Percentiles rank a stretch among this genome's conserved stretches.
Conservation (phyloP, 352 stramenopile species). For the Phytopythium montanum region DNA sequence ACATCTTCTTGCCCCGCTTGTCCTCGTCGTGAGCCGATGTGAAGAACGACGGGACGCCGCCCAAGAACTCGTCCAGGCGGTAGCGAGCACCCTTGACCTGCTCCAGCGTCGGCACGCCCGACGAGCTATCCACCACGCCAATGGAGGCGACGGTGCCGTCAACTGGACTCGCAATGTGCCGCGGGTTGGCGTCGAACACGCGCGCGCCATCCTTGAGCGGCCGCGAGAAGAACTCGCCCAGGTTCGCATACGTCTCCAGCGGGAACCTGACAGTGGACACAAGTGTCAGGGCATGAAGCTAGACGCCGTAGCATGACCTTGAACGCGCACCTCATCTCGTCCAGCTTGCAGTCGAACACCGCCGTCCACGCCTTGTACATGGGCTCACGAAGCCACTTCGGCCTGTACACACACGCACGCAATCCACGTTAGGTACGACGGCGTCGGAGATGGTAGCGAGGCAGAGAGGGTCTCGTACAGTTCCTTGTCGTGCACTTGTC, state of each 20-base stretch:
- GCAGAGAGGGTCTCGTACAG: slow-evolving; percentile 46
- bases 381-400: slow-evolving; percentile 57
- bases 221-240: slow-evolving; percentile 84
- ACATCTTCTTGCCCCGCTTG: slow-evolving; percentile 52
- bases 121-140: slow-evolving; percentile 41
- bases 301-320: not conserved
- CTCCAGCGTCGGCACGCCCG: slow-evolving; percentile 58
- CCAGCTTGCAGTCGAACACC: slow-evolving; percentile 78
- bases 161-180: slow-evolving; percentile 46
- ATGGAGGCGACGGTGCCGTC: slow-evolving; percentile 60
- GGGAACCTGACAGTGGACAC: slow-evolving; percentile 28
- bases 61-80: slow-evolving; percentile 81
- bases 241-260: slow-evolving; percentile 66
- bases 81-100: slow-evolving; percentile 83
- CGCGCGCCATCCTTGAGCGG: slow-evolving; percentile 67
- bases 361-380: slow-evolving; percentile 84
- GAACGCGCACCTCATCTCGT: slow-evolving; percentile 60
- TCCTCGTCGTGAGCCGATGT: slow-evolving; percentile 8
- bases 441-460: not conserved
- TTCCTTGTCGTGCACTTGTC: slow-evolving; percentile 71
- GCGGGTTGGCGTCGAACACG: slow-evolving; percentile 30
- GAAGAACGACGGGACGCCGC: slow-evolving; percentile 58
- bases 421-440: slow-evolving; percentile 6
- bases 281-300: not conserved
- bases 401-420: slow-evolving; percentile 20